A percentile compares a stretch with the other conserved stretches of the same genome.
Evolutionary conservation across 169 alveolate species (phyloP).

Genomic region (Plasmodium falciparum): DNA sequence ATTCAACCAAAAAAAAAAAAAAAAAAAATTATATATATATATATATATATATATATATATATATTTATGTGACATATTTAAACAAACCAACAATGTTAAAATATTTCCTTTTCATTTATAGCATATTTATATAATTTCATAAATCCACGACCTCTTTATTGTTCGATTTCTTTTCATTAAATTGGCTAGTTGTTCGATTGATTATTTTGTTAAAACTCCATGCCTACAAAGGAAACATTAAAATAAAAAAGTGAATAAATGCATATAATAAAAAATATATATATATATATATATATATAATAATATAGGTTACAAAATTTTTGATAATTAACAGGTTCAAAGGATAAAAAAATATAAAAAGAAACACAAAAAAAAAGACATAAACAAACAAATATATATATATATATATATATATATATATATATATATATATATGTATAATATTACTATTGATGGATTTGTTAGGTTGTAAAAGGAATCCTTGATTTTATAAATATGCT

Average conservation of each 20-base stretch:
- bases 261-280: background rate
- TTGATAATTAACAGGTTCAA: no score
- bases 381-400: no score
- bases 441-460: constrained; percentile 46
- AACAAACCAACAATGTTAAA: no score
- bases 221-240: constrained; percentile 6
- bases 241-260: background rate
- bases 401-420: no score
- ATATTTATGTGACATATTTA: background rate
- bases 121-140: background rate
- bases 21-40: background rate
- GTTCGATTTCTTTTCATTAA: constrained; percentile 16
- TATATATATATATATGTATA: background rate
- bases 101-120: no score
- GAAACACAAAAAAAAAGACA: background rate
- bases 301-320: no score
- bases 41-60: background rate
- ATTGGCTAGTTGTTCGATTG: constrained; percentile 19
- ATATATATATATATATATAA: background rate
- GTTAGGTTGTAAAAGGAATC: constrained; percentile 29
- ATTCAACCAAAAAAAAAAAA: background rate
- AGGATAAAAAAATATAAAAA: background rate
- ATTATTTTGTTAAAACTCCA: constrained; percentile 62
- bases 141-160: no score
- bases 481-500: constrained; percentile 9